These are phyloP conservation scores for Mycena rebaudengoi DNA, from an alignment of 768 basidiomycete species.

Conservation along the genomic window DNA sequence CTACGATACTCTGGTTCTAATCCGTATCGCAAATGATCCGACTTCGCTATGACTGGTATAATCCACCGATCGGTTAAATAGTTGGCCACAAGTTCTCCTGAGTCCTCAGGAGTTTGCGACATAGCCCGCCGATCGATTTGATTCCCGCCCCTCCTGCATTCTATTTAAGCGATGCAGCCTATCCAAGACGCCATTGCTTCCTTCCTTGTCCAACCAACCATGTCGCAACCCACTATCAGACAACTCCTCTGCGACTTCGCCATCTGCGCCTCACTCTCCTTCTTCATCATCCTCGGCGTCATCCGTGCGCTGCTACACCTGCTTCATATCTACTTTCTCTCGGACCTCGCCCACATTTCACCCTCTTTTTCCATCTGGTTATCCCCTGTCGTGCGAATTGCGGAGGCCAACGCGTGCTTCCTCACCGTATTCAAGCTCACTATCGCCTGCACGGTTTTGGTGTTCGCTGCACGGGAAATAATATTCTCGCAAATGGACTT, in stretches of 20 bases:
- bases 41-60: no score
- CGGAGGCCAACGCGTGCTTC: background rate
- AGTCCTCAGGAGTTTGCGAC: no score
- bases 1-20: no score
- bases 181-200: no score
- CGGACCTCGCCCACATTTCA: background rate
- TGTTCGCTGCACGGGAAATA: slow-evolving; percentile 16
- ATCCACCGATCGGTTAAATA: no score
- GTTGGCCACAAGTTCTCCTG: no score
- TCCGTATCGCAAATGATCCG: no score
- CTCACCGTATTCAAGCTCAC: slow-evolving; percentile 17
- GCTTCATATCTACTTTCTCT: background rate
- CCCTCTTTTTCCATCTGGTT: background rate
- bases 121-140: no score
- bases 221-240: background rate
- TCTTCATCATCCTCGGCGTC: slow-evolving; percentile 11
- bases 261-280: slow-evolving; percentile 15
- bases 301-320: slow-evolving; percentile 7
- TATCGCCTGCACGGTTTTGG: slow-evolving; percentile 11
- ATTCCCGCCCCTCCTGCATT: no score
- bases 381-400: background rate
- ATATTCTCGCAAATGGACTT: no score
- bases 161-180: no score
- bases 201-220: no score
- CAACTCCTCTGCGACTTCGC: slow-evolving; percentile 10